Evolutionary conservation across 1,284 basidiomycete species (phyloP), one percentile per base, ranked within the genome.

Genomic region (Naganishia liquefaciens): DNA sequence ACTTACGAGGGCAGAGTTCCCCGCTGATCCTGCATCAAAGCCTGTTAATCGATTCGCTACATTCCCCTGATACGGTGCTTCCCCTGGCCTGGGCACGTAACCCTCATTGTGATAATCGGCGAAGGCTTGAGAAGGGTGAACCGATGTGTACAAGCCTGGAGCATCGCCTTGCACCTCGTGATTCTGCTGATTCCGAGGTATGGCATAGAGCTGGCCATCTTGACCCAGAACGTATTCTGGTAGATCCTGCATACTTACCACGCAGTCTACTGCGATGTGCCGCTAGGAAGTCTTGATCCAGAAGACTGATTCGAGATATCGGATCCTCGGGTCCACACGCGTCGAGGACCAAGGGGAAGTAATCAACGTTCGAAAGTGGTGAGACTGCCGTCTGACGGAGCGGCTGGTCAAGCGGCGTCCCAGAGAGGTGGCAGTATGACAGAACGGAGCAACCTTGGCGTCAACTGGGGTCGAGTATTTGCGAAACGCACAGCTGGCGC

Each of bases 141-240:
- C n/a, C 44, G 25, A 11, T 17, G 5, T 37, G 23, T 40, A 39
- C 17, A 60, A 60, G 19, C 28, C 30, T 13, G 47, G 28, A 17
- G 33, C 25, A 10, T 60, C 46, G 23, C 37, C 23, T 21, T 40
- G n/a, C 6, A 5, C 21, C 15, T 37, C 44, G 7, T 40, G 30
- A 9, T 46, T 21, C 9, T 33, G 55, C 23, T 49, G 55, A 9
- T 30, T 15, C 3, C 13, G 46, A 10, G 17, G 46, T 11, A 49
- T 9, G 10, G 54, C n/a, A 28, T 60, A 60, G 23, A 60, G n/a
- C n/a, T 60, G 55, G n/a, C 55, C 55, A 49, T 60, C 55, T 17
- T 60, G 46, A 25, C 55, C 55, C 19, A 60, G 19, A 6, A 49
- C 25, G 44, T 49, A 60, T 27, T 60, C 46, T 25, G 46, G 27